A percentile compares a stretch with the other conserved stretches of the same genome.
Evolutionary conservation across 805 yeast genomes (phyloP).

Genomic region (Candida suzukii): DNA sequence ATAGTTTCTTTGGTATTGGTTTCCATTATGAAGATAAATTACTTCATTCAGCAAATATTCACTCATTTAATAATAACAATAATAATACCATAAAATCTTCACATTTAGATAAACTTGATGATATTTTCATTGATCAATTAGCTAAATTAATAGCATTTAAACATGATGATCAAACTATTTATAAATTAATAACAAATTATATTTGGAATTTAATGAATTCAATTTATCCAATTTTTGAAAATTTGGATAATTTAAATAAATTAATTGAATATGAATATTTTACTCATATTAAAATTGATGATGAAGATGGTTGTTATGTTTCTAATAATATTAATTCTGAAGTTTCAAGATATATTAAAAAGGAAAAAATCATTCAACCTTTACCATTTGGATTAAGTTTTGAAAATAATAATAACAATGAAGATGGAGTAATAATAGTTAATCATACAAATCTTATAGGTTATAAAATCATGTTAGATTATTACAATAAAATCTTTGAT

Average conservation of each 20-base stretch:
- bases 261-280: slow-evolving; percentile 16
- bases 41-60: background rate
- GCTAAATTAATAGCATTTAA: slow-evolving; percentile 13
- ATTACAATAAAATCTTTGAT: background rate
- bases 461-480: background rate
- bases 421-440: background rate
- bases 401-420: slow-evolving; percentile 4
- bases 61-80: too few species aligned
- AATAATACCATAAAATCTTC: too few species aligned
- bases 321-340: slow-evolving; percentile 7
- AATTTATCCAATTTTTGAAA: slow-evolving; percentile 18
- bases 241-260: slow-evolving; percentile 9
- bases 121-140: slow-evolving; percentile 10
- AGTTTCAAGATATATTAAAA: slow-evolving; percentile 15
- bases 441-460: background rate
- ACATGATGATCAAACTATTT: slow-evolving; percentile 24
- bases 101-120: slow-evolving; percentile 21
- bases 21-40: slow-evolving; percentile 6
- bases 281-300: slow-evolving; percentile 13
- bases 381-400: slow-evolving; percentile 19
- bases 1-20: slow-evolving; percentile 18
- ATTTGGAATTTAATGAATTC: slow-evolving; percentile 13
- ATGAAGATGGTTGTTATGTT: slow-evolving; percentile 1
- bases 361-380: slow-evolving; percentile 19
- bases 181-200: slow-evolving; percentile 14